Conservation (phyloP, 2,329 filamentous ascomycete species). For the Paraphaeosphaeria minitans region DNA sequence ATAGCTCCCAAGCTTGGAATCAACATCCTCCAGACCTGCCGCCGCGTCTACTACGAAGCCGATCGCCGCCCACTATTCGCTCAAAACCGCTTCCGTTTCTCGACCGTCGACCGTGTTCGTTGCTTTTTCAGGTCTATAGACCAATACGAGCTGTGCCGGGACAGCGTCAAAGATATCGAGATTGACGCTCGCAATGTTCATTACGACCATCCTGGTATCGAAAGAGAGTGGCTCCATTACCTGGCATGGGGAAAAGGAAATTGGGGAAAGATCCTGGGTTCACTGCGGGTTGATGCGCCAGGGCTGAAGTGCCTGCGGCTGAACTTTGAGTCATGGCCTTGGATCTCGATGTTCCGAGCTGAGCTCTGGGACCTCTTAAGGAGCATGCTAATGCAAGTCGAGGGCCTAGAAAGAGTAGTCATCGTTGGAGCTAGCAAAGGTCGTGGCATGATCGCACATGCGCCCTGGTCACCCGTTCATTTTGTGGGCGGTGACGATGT, state of each 20-base stretch:
- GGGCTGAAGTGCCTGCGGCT: slow-evolving; percentile 40
- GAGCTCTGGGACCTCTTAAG: slow-evolving; percentile 42
- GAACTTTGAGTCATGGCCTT: slow-evolving; percentile 45
- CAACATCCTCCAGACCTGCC: slow-evolving; percentile 45
- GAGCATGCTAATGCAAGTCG: slow-evolving; percentile 33
- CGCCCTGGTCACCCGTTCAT: slow-evolving; percentile 45
- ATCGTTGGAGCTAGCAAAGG: slow-evolving; percentile 42
- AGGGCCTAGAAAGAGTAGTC: slow-evolving; percentile 39
- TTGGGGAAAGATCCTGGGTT: slow-evolving; percentile 26
- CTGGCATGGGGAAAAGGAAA: slow-evolving; percentile 30
- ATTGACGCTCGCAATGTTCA: slow-evolving; percentile 42
- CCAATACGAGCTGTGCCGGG: slow-evolving; percentile 20
- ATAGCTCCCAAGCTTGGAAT: slow-evolving; percentile 23
- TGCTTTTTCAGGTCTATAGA: slow-evolving; percentile 37
- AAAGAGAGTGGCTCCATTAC: slow-evolving; percentile 46
- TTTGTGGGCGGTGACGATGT: slow-evolving; percentile 46
- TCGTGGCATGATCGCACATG: slow-evolving; percentile 33
- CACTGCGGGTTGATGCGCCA: slow-evolving; percentile 34
- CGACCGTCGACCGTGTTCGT: slow-evolving; percentile 33
- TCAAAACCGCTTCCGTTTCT: slow-evolving; percentile 47
- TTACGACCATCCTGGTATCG: slow-evolving; percentile 27
- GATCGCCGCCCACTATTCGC: slow-evolving; percentile 38
- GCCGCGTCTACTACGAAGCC: slow-evolving; percentile 40
- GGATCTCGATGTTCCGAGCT: slow-evolving; percentile 32
- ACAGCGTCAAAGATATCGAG: slow-evolving; percentile 41